Evolutionary conservation across 148 eudicot genomes (phyloP).

Genomic region (Heliosperma pusillum): DNA sequence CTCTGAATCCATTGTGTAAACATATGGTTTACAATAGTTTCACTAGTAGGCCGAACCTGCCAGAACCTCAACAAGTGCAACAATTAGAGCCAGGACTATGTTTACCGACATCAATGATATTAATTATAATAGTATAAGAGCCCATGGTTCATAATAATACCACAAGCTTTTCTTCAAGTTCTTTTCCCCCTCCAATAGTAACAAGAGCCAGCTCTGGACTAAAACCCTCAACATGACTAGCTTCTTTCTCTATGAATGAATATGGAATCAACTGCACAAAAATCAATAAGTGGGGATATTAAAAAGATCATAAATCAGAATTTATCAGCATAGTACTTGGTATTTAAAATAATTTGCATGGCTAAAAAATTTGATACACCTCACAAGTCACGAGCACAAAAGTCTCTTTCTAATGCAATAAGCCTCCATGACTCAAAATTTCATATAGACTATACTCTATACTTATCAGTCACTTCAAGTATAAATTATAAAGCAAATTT

Average conservation of each 20-base stretch:
- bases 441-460: no score
- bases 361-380: background rate
- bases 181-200: conserved; percentile 97
- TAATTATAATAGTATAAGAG: conserved; percentile 9
- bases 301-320: background rate
- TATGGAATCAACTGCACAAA: conserved; percentile 87
- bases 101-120: conserved; percentile 20
- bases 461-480: no score
- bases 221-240: conserved; percentile 98
- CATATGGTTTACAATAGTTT: conserved; percentile 99
- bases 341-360: background rate
- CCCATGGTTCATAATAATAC: conserved; percentile 37
- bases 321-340: background rate
- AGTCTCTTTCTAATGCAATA: no score
- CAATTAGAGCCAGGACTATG: conserved; percentile 78
- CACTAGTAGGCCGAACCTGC: conserved; percentile 99
- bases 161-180: conserved; percentile 99
- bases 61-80: conserved; percentile 94
- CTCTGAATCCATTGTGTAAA: conserved; percentile 99
- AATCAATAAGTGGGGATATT: conserved; percentile 6
- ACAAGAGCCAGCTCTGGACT: conserved; percentile 98
- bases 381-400: background rate
- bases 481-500: no score
- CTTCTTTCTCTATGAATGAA: conserved; percentile 98
- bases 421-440: no score